Percentiles rank a stretch among this genome's conserved stretches.
These are phyloP conservation scores for Ambrosiella xylebori DNA, from an alignment of 2,329 filamentous ascomycete genomes.

Conservation along the genomic window DNA sequence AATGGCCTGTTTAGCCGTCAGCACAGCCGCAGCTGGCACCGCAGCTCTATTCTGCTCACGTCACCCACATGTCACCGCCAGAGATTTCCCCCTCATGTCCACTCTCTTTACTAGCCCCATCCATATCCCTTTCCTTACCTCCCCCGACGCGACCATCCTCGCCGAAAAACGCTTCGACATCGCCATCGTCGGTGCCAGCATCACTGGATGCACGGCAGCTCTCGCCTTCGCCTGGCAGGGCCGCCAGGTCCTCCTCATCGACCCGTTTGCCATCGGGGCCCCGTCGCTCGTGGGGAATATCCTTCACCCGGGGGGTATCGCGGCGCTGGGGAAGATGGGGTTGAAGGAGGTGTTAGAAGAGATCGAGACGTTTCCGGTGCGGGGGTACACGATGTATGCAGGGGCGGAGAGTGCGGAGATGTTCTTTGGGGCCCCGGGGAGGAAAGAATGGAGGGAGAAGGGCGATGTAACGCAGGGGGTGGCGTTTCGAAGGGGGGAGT, in stretches of 20 bases:
- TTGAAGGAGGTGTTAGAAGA: conserved; percentile 65
- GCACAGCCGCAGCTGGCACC: background rate
- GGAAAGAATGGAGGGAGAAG: conserved; percentile 1
- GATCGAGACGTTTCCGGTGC: conserved; percentile 34
- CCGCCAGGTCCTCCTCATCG: conserved; percentile 62
- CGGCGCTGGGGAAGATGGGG: conserved; percentile 63
- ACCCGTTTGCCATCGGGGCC: conserved; percentile 64
- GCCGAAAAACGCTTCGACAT: conserved; percentile 24
- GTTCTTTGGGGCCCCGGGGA: conserved; percentile 3
- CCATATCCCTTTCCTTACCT: background rate
- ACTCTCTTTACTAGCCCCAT: background rate
- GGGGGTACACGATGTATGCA: conserved; percentile 6
- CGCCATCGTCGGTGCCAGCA: conserved; percentile 78
- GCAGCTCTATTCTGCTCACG: background rate
- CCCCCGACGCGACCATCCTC: background rate
- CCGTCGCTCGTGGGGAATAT: conserved; percentile 91
- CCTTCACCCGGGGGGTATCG: conserved; percentile 77
- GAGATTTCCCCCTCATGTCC: background rate
- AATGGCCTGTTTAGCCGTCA: background rate
- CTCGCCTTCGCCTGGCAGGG: conserved; percentile 75
- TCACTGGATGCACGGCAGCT: conserved; percentile 76
- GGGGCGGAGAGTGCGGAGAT: background rate
- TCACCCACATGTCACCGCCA: background rate
- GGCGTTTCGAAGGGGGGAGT: background rate
- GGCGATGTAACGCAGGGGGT: background rate